Conservation (phyloP, 345 rosid genomes). For the Toxicodendron radicans region DNA sequence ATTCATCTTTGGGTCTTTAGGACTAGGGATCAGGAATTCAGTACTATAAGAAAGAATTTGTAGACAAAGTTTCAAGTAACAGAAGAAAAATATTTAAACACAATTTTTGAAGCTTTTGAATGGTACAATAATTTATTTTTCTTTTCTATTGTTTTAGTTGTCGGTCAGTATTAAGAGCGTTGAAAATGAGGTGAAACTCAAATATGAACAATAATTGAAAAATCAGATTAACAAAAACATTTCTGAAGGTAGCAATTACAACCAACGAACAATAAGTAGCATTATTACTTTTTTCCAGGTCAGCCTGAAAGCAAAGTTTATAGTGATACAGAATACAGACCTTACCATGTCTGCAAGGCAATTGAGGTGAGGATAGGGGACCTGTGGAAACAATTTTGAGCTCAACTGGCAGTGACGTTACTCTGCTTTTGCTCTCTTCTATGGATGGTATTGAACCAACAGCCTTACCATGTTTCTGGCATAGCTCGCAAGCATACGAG, state of each 20-base stretch:
- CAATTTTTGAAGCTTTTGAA: background rate
- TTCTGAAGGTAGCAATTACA: background rate
- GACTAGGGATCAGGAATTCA: background rate
- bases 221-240: background rate
- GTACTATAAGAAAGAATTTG: background rate
- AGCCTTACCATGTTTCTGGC: conserved; percentile 63
- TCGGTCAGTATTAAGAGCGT: background rate
- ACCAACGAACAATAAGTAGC: conserved; percentile 7
- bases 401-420: conserved; percentile 15
- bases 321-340: conserved; percentile 40
- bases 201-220: background rate
- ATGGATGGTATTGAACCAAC: conserved; percentile 14
- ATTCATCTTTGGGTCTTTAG: background rate
- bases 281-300: background rate
- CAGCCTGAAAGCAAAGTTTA: conserved; percentile 10
- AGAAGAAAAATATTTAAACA: background rate
- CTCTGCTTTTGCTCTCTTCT: conserved; percentile 27
- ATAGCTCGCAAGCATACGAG: conserved; percentile 73
- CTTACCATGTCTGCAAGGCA: conserved; percentile 53
- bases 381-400: conserved; percentile 24
- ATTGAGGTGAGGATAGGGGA: conserved; percentile 28
- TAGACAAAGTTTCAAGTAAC: background rate
- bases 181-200: background rate
- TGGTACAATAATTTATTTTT: background rate
- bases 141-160: background rate